Percentiles rank a stretch among this genome's conserved stretches.
Evolutionary conservation across 2,329 filamentous ascomycete species (phyloP).

Genomic region (Hypoxylon sp.): DNA sequence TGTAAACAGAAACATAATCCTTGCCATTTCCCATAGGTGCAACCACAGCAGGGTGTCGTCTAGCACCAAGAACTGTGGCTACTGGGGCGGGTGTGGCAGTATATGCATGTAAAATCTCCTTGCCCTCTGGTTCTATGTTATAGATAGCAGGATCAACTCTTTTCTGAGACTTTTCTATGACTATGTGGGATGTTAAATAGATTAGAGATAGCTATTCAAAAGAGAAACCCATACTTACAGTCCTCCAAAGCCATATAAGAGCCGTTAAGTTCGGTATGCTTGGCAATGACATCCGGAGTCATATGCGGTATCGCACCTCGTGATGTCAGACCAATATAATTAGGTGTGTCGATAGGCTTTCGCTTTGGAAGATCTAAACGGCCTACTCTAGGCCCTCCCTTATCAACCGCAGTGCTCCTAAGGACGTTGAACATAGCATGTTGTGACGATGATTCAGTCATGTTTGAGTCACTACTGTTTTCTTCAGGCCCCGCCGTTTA

Average conservation of each 20-base stretch:
- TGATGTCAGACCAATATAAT: conserved; percentile 84
- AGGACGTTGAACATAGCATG: conserved; percentile 63
- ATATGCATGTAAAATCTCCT: conserved; percentile 80
- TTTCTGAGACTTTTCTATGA: conserved; percentile 66
- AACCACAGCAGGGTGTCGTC: conserved; percentile 81
- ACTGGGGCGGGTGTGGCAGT: conserved; percentile 77
- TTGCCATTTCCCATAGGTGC: conserved; percentile 80
- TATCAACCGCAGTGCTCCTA: conserved; percentile 58
- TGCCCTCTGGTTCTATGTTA: conserved; percentile 55
- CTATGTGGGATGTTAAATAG: conserved; percentile 55
- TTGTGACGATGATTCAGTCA: conserved; percentile 31
- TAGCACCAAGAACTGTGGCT: conserved; percentile 80
- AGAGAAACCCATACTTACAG: conserved; percentile 72
- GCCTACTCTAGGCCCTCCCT: conserved; percentile 74
- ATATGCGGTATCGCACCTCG: conserved; percentile 89
- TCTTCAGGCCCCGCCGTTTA: not conserved
- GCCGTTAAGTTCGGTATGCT: conserved; percentile 75
- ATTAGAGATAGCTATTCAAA: conserved; percentile 4
- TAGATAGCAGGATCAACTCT: conserved; percentile 65
- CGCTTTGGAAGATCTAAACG: conserved; percentile 73
- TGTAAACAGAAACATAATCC: conserved; percentile 81
- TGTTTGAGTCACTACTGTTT: conserved; percentile 3
- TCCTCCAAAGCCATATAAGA: conserved; percentile 91
- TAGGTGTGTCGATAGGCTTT: conserved; percentile 82
- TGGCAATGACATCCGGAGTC: conserved; percentile 83